A percentile compares a stretch with the other conserved stretches of the same genome.
Conservation (phyloP, 129 eudicot species). For the Silybum marianum region DNA sequence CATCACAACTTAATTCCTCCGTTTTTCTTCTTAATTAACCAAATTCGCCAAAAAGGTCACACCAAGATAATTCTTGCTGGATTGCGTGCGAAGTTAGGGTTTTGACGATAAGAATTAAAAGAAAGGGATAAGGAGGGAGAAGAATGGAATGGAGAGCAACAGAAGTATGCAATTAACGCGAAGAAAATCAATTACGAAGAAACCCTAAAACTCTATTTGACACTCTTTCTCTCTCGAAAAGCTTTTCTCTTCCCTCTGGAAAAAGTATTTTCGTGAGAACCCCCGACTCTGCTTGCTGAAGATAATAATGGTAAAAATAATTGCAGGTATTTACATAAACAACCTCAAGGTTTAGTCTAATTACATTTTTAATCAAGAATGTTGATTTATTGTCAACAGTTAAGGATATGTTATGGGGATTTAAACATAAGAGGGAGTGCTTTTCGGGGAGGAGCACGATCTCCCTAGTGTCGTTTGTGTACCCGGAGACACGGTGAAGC, state of each 20-base stretch:
- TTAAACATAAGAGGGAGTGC: too few species aligned
- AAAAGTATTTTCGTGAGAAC: constrained; percentile 28
- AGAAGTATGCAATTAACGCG: constrained; percentile 1
- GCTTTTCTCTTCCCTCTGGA: neutral
- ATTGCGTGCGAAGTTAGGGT: constrained; percentile 24
- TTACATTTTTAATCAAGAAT: constrained; percentile 2
- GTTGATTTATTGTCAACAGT: neutral
- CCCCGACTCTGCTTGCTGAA: constrained; percentile 29
- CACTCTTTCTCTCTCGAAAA: constrained; percentile 17
- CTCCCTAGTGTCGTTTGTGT: too few species aligned
- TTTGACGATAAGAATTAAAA: constrained; percentile 13
- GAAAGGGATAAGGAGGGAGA: neutral
- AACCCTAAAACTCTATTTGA: constrained; percentile 33
- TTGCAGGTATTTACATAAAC: constrained; percentile 12
- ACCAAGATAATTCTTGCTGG: constrained; percentile 2
- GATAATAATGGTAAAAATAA: constrained; percentile 27
- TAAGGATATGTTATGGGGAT: neutral
- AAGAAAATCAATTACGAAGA: constrained; percentile 17
- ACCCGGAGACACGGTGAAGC: too few species aligned
- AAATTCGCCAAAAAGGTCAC: neutral
- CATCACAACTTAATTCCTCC: constrained; percentile 19
- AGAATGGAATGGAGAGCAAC: neutral
- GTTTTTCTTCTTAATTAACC: neutral
- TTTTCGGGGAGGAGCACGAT: too few species aligned
- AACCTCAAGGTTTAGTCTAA: constrained; percentile 12